Conservation (phyloP, 2,329 filamentous ascomycete species). For the Diaporthe capsici region DNA sequence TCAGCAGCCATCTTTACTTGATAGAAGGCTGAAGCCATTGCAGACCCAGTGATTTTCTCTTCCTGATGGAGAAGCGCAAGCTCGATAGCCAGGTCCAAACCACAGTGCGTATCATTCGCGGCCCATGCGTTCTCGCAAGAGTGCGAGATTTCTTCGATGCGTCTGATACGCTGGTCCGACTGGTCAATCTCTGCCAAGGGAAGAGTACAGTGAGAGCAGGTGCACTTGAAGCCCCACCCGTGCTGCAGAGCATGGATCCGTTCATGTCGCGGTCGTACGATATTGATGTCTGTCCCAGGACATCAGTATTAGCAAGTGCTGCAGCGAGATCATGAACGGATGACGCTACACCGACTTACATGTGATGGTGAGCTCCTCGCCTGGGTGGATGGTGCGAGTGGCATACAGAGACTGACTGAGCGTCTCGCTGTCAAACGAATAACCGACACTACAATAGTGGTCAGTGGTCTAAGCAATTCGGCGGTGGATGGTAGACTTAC, state of each 20-base stretch:
- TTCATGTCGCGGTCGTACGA: background rate
- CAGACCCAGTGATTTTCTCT: background rate
- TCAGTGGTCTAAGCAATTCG: background rate
- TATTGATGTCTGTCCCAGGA: background rate
- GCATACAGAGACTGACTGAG: slow-evolving; percentile 12
- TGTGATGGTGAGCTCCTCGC: slow-evolving; percentile 20
- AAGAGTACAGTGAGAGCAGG: slow-evolving; percentile 14
- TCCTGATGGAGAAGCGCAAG: background rate
- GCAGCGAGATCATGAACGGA: background rate
- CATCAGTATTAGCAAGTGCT: background rate
- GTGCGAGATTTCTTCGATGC: background rate
- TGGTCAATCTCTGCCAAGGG: slow-evolving; percentile 5
- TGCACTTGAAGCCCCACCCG: slow-evolving; percentile 16
- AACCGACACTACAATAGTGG: background rate
- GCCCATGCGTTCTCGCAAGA: background rate
- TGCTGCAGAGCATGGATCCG: background rate
- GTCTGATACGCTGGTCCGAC: slow-evolving; percentile 12
- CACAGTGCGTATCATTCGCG: slow-evolving; percentile 12
- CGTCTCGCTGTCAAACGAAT: slow-evolving; percentile 8
- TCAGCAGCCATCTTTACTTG: slow-evolving; percentile 1
- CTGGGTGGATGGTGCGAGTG: slow-evolving; percentile 8
- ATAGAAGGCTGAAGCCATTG: slow-evolving; percentile 8
- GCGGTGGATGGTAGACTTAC: slow-evolving; percentile 1
- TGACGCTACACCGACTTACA: background rate
- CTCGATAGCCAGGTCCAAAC: slow-evolving; percentile 5